Evolutionary conservation across 192 early-diverging fungal genomes (phyloP).

Genomic region (Coemansia sp.): DNA sequence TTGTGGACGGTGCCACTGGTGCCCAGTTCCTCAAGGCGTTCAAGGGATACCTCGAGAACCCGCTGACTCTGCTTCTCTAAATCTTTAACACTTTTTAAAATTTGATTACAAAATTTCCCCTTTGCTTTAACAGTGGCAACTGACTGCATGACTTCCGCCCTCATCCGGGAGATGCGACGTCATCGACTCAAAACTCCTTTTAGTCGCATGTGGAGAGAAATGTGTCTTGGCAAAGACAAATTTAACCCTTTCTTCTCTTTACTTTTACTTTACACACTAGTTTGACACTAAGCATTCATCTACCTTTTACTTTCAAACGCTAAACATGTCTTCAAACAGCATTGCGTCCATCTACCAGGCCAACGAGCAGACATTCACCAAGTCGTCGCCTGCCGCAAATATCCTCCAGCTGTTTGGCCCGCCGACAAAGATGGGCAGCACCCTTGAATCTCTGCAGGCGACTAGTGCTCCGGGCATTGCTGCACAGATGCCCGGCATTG

Average conservation of each 20-base stretch:
- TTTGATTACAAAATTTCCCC: background rate
- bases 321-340: background rate
- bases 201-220: background rate
- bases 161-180: background rate
- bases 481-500: slow-evolving; percentile 26
- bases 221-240: background rate
- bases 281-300: background rate
- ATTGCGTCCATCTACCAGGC: slow-evolving; percentile 10
- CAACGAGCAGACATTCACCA: background rate
- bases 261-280: background rate
- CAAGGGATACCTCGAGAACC: slow-evolving; percentile 92
- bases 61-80: slow-evolving; percentile 90
- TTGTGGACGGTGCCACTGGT: slow-evolving; percentile 92
- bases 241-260: background rate
- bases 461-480: slow-evolving; percentile 8
- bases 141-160: no score
- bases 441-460: slow-evolving; percentile 15
- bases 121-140: no score
- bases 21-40: slow-evolving; percentile 88
- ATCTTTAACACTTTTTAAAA: background rate
- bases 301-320: background rate
- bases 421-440: slow-evolving; percentile 23
- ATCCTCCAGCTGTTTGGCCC: slow-evolving; percentile 16
- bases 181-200: background rate
- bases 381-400: background rate